A percentile compares a stretch with the other conserved stretches of the same genome.
Conservation (phyloP, 2,329 filamentous ascomycete genomes). For the Nothomitra cinnamomea region DNA sequence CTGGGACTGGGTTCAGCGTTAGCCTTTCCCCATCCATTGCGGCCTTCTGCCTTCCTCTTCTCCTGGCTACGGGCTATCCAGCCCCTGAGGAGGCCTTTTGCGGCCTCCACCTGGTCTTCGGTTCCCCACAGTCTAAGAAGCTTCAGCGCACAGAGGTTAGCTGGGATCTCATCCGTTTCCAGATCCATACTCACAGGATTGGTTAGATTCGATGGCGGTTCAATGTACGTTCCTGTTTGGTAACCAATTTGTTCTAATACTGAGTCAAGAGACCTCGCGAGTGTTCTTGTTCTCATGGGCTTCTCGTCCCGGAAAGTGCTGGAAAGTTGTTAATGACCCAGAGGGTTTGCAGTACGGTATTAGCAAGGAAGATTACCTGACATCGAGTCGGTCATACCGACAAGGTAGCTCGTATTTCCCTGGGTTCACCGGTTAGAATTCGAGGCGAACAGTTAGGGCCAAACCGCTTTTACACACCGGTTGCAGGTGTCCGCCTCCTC, state of each 20-base stretch:
- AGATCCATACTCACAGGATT: conserved; percentile 3
- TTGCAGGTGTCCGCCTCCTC: conserved; percentile 1
- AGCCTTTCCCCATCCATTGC: not conserved
- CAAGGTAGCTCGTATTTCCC: not conserved
- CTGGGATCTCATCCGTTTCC: not conserved
- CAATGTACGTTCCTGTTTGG: conserved; percentile 6
- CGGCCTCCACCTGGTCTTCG: conserved; percentile 1
- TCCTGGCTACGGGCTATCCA: conserved; percentile 3
- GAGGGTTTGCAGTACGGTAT: no score
- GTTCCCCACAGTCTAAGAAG: conserved; percentile 11
- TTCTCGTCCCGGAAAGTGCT: not conserved
- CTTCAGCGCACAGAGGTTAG: not conserved
- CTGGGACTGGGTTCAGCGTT: not conserved
- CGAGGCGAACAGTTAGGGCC: conserved; percentile 6
- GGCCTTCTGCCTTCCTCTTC: not conserved
- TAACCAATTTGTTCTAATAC: conserved; percentile 5
- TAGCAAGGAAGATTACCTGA: not conserved
- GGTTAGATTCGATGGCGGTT: not conserved
- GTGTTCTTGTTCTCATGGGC: not conserved
- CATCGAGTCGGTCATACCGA: not conserved
- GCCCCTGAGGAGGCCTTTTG: conserved; percentile 7
- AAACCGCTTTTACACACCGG: not conserved
- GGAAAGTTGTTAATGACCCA: not conserved
- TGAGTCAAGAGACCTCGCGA: not conserved
- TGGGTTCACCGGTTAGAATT: not conserved